Evolutionary conservation across 2,329 filamentous ascomycete genomes (phyloP).

Genomic region (Trichoderma koningii): DNA sequence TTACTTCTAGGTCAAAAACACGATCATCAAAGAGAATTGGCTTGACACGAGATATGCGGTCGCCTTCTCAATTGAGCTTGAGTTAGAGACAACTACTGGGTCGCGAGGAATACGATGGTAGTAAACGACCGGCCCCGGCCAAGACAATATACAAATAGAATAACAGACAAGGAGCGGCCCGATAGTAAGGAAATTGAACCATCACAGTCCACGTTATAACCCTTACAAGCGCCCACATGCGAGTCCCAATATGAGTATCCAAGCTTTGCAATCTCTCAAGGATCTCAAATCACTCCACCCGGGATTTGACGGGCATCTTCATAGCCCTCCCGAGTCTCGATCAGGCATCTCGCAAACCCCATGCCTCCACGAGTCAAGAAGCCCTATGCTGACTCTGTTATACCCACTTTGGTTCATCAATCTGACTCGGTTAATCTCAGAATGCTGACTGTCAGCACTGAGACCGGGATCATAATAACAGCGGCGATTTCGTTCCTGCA

Average conservation of each 20-base stretch:
- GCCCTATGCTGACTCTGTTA: slow-evolving; percentile 4
- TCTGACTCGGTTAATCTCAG: neutral
- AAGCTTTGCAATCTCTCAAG: neutral
- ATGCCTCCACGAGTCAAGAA: neutral
- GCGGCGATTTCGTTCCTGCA: neutral
- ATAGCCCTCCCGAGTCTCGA: neutral
- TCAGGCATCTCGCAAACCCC: neutral
- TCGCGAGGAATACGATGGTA: too few relatives aligned
- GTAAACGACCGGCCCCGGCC: too few relatives aligned
- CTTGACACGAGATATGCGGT: too few relatives aligned
- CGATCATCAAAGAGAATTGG: too few relatives aligned
- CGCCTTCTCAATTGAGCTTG: too few relatives aligned
- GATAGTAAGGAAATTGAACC: too few relatives aligned
- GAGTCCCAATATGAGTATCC: neutral
- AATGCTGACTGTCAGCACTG: neutral
- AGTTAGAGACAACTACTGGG: too few relatives aligned
- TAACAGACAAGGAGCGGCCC: too few relatives aligned
- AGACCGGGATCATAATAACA: neutral
- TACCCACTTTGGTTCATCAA: neutral
- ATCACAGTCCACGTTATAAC: neutral
- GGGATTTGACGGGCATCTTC: neutral
- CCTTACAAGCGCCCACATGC: too few relatives aligned
- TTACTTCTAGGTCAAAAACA: too few relatives aligned
- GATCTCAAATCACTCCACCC: neutral
- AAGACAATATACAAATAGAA: too few relatives aligned